Conservation (phyloP, 106 monocot genomes). For the Vanilla planifolia region DNA sequence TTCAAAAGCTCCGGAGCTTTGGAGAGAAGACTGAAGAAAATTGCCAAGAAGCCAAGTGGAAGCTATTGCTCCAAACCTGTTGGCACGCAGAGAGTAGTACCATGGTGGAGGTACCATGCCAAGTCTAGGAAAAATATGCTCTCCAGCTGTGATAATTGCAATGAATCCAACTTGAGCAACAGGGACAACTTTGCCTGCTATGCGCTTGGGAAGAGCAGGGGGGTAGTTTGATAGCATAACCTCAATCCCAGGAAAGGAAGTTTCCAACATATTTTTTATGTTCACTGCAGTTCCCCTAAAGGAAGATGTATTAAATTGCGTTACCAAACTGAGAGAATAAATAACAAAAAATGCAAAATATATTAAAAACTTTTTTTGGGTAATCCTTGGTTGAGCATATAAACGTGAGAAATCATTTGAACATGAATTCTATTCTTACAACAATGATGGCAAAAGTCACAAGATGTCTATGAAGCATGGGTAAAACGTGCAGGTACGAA, state of each 20-base stretch:
- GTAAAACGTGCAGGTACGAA: too few relatives aligned
- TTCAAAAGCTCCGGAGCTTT: constrained; percentile 95
- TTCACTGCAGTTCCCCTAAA: constrained; percentile 84
- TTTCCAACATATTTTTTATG: constrained; percentile 92
- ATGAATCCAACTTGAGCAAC: constrained; percentile 64
- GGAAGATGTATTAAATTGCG: not conserved
- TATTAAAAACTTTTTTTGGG: too few relatives aligned
- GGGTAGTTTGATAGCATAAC: constrained; percentile 85
- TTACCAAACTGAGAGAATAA: not conserved
- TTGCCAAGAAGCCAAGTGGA: constrained; percentile 88
- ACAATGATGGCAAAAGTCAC: too few relatives aligned
- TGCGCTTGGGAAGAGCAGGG: constrained; percentile 79
- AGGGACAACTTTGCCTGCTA: constrained; percentile 74
- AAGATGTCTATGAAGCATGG: too few relatives aligned
- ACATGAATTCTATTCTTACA: too few relatives aligned
- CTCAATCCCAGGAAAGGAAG: constrained; percentile 81
- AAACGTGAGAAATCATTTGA: too few relatives aligned
- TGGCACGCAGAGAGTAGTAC: constrained; percentile 73
- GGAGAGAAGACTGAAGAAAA: constrained; percentile 63
- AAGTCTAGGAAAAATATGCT: constrained; percentile 84
- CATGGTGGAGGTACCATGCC: constrained; percentile 78
- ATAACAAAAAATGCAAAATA: too few relatives aligned
- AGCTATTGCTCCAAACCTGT: constrained; percentile 91
- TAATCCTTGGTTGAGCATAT: too few relatives aligned
- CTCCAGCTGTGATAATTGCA: constrained; percentile 69